Conservation (phyloP, 2,329 filamentous ascomycete species). For the Arthrinium puccinioides region DNA sequence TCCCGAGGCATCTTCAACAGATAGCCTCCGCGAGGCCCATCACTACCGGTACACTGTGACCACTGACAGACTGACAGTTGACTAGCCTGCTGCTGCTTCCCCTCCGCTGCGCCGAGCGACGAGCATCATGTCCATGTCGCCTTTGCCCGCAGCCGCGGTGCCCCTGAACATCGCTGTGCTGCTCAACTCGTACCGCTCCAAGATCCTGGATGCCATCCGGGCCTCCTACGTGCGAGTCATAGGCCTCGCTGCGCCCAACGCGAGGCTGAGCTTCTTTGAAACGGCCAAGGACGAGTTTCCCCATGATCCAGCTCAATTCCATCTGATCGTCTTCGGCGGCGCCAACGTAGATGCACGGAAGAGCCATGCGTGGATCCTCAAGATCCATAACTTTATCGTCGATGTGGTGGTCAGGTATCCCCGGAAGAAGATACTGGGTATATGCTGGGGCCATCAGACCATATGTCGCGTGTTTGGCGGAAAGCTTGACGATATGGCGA, state of each 20-base stretch:
- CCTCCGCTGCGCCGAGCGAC: neutral
- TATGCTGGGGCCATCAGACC: slow-evolving; percentile 41
- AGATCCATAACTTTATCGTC: slow-evolving; percentile 30
- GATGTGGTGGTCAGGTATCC: slow-evolving; percentile 22
- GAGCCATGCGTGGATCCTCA: slow-evolving; percentile 30
- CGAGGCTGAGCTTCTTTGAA: slow-evolving; percentile 27
- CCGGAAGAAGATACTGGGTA: slow-evolving; percentile 29
- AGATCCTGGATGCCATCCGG: slow-evolving; percentile 24
- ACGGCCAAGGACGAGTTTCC: slow-evolving; percentile 27
- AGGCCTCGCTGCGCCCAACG: slow-evolving; percentile 19
- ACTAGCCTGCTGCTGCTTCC: neutral
- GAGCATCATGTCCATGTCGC: slow-evolving; percentile 1
- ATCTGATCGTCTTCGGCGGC: slow-evolving; percentile 35
- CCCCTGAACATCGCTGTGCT: slow-evolving; percentile 26
- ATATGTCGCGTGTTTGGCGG: slow-evolving; percentile 31
- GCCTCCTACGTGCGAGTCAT: slow-evolving; percentile 27
- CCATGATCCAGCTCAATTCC: slow-evolving; percentile 28
- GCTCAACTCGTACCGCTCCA: slow-evolving; percentile 30
- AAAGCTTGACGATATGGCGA: slow-evolving; percentile 25
- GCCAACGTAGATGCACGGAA: slow-evolving; percentile 33
- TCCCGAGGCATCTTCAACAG: slow-evolving; percentile 11
- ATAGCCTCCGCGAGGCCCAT: slow-evolving; percentile 1
- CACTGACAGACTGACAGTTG: neutral
- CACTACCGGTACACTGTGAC: neutral
- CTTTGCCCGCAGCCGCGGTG: neutral